Evolutionary conservation across 805 yeast genomes (phyloP).

Genomic region (Alloascoidea hylecoeti): DNA sequence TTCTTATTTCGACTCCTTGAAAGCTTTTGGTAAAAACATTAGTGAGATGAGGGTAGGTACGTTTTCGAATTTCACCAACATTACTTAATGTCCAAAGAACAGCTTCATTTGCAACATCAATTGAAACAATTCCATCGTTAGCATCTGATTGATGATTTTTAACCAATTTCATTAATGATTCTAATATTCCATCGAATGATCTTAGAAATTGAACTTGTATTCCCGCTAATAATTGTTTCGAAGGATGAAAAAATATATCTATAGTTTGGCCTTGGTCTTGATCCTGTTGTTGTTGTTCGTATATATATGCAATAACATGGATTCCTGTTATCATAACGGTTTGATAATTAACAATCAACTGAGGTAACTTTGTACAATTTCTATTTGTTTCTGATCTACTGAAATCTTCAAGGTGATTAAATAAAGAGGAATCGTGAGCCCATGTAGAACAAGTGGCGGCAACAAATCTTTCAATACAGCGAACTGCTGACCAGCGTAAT

Average conservation of each 20-base stretch:
- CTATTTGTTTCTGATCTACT: conserved; percentile 12
- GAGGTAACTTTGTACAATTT: conserved; percentile 23
- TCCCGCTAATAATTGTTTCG: conserved; percentile 14
- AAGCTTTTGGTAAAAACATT: conserved; percentile 36
- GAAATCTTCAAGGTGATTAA: conserved; percentile 27
- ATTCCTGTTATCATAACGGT: conserved; percentile 19
- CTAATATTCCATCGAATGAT: conserved; percentile 19
- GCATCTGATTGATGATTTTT: conserved; percentile 8
- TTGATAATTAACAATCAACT: conserved; percentile 23
- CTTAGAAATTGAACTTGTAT: conserved; percentile 20
- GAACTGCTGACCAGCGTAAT: conserved; percentile 19
- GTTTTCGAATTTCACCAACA: conserved; percentile 29
- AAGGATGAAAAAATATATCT: conserved; percentile 19
- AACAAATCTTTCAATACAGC: conserved; percentile 26
- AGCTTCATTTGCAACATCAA: background rate
- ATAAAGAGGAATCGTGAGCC: conserved; percentile 29
- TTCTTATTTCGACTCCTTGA: conserved; percentile 26
- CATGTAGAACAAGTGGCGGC: conserved; percentile 35
- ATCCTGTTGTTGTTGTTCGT: conserved; percentile 6
- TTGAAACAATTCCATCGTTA: conserved; percentile 2
- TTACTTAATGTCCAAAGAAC: conserved; percentile 33
- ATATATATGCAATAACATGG: conserved; percentile 8
- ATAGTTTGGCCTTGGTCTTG: too few species aligned
- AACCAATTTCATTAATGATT: conserved; percentile 15
- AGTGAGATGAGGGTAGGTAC: conserved; percentile 32